Percentiles rank a stretch among this genome's conserved stretches.
Evolutionary conservation across 2,329 filamentous ascomycete genomes (phyloP).

Genomic region (Camillea tinctor): DNA sequence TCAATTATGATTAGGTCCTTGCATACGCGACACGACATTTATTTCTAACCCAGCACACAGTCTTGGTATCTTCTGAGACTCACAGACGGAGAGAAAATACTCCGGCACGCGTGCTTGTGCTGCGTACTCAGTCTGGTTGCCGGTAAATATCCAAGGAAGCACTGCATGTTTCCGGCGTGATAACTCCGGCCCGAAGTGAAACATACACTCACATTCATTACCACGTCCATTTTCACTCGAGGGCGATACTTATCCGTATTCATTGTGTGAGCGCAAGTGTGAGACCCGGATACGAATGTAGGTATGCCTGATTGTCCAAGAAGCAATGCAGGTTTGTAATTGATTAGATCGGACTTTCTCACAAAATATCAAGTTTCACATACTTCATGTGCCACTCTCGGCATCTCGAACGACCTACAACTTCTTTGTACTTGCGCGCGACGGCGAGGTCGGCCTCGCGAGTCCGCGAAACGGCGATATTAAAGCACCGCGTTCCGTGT

Average conservation of each 20-base stretch:
- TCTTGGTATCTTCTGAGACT: background rate
- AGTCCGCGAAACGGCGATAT: background rate
- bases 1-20: background rate
- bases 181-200: slow-evolving; percentile 8
- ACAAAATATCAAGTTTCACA: background rate
- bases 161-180: slow-evolving; percentile 14
- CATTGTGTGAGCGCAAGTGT: background rate
- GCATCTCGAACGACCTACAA: background rate
- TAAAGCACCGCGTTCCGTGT: background rate
- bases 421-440: background rate
- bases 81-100: slow-evolving; percentile 5
- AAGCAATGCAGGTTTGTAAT: background rate
- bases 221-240: background rate
- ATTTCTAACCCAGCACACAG: background rate
- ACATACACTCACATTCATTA: slow-evolving; percentile 1
- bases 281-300: slow-evolving; percentile 9
- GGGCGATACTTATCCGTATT: slow-evolving; percentile 15
- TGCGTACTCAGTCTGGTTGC: background rate
- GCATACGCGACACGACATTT: background rate
- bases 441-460: background rate
- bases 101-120: slow-evolving; percentile 1
- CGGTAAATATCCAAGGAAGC: slow-evolving; percentile 4
- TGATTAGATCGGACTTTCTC: background rate
- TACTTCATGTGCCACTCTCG: background rate
- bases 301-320: background rate